Evolutionary conservation across 768 basidiomycete species (phyloP).

Genomic region (Dictyophora rubrovolvata): DNA sequence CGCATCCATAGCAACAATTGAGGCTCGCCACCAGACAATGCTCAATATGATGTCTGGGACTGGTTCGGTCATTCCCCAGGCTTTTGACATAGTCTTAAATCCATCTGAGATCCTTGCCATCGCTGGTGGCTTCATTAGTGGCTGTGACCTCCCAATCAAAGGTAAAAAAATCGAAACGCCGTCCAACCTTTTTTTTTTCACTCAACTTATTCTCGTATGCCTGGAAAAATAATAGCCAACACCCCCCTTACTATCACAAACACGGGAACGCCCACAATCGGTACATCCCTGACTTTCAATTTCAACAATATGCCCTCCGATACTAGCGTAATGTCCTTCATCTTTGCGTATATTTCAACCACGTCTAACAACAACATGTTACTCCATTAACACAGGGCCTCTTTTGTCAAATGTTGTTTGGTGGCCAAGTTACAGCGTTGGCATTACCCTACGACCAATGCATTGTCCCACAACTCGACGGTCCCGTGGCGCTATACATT

Average conservation of each 20-base stretch:
- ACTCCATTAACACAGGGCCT: slow-evolving; percentile 31
- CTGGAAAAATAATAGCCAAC: slow-evolving; percentile 52
- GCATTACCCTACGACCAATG: slow-evolving; percentile 51
- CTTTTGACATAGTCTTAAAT: slow-evolving; percentile 65
- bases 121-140: slow-evolving; percentile 56
- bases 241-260: slow-evolving; percentile 53
- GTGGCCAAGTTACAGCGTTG: slow-evolving; percentile 45
- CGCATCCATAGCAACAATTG: slow-evolving; percentile 64
- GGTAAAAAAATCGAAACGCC: slow-evolving; percentile 25
- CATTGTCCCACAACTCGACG: slow-evolving; percentile 62
- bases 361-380: neutral
- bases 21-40: slow-evolving; percentile 75
- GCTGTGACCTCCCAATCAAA: slow-evolving; percentile 52
- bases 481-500: slow-evolving; percentile 65
- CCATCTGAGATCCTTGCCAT: slow-evolving; percentile 65
- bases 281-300: slow-evolving; percentile 53
- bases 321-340: slow-evolving; percentile 2
- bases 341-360: neutral
- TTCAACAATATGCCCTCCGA: slow-evolving; percentile 34
- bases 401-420: slow-evolving; percentile 70
- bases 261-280: slow-evolving; percentile 42
- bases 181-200: neutral
- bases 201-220: no score
- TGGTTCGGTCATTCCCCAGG: slow-evolving; percentile 49
- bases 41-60: slow-evolving; percentile 56